These are phyloP conservation scores for Solanum appendiculatum DNA, from an alignment of 257 asterid genomes.

Conservation along the genomic window DNA sequence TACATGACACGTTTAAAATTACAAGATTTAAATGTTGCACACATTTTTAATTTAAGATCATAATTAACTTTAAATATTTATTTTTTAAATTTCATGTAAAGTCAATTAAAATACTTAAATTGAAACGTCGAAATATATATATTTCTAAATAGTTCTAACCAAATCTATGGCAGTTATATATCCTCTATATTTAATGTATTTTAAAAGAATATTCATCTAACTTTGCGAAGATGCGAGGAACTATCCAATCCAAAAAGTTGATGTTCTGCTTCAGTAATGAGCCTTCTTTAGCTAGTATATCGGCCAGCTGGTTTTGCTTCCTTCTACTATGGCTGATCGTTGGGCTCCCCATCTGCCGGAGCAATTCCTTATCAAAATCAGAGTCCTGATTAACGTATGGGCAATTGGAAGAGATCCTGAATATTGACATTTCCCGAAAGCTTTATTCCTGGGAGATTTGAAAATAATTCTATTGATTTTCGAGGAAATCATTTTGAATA, in stretches of 20 bases:
- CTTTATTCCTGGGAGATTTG: slow-evolving; percentile 14
- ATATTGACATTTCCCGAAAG: slow-evolving; percentile 2
- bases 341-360: too few relatives aligned
- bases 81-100: neutral
- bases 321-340: too few relatives aligned
- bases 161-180: neutral
- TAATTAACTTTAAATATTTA: too few relatives aligned
- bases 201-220: neutral
- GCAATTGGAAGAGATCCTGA: slow-evolving; percentile 6
- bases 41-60: neutral
- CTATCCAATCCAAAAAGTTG: too few relatives aligned
- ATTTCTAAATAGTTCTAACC: neutral
- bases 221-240: too few relatives aligned
- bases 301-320: too few relatives aligned
- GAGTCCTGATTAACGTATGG: neutral
- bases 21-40: neutral
- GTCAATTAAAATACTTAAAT: neutral
- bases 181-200: neutral
- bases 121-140: neutral
- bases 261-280: too few relatives aligned
- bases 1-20: too few relatives aligned
- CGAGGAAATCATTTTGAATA: slow-evolving; percentile 16
- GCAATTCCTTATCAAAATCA: neutral
- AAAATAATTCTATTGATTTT: neutral
- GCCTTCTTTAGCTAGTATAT: too few relatives aligned